Conservation (phyloP, 2,329 filamentous ascomycete genomes). For the Paraconiothyrium sp. region DNA sequence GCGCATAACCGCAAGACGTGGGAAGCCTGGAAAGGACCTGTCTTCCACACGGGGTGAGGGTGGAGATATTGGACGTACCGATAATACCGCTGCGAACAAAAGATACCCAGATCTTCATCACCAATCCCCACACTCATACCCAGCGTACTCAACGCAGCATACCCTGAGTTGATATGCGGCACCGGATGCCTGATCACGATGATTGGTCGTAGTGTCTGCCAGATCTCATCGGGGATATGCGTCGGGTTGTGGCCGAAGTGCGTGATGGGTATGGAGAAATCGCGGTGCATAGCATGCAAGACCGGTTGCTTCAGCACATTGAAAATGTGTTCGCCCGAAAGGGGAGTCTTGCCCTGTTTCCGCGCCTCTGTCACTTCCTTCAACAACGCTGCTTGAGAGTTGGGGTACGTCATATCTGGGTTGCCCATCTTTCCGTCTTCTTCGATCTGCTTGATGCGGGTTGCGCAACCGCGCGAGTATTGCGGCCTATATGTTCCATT, state of each 20-base stretch:
- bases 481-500: background rate
- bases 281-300: background rate
- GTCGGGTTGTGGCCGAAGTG: background rate
- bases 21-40: too few relatives aligned
- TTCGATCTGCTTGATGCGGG: background rate
- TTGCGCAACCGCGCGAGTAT: too few relatives aligned
- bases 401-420: background rate
- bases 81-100: constrained; percentile 5
- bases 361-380: background rate
- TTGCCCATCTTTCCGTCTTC: background rate
- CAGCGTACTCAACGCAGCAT: background rate
- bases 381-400: background rate
- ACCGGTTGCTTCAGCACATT: constrained; percentile 1
- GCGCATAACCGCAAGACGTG: too few relatives aligned
- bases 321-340: constrained; percentile 1
- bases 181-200: constrained; percentile 3
- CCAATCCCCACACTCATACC: background rate
- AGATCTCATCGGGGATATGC: background rate
- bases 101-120: background rate
- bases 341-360: background rate
- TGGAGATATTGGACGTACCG: too few relatives aligned
- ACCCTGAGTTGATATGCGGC: constrained; percentile 4
- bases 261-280: background rate
- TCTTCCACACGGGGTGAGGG: too few relatives aligned
- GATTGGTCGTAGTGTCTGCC: background rate